Evolutionary conservation across 805 yeast genomes (phyloP), one percentile per base, ranked within the genome.

Genomic region (Alloascoidea africana): DNA sequence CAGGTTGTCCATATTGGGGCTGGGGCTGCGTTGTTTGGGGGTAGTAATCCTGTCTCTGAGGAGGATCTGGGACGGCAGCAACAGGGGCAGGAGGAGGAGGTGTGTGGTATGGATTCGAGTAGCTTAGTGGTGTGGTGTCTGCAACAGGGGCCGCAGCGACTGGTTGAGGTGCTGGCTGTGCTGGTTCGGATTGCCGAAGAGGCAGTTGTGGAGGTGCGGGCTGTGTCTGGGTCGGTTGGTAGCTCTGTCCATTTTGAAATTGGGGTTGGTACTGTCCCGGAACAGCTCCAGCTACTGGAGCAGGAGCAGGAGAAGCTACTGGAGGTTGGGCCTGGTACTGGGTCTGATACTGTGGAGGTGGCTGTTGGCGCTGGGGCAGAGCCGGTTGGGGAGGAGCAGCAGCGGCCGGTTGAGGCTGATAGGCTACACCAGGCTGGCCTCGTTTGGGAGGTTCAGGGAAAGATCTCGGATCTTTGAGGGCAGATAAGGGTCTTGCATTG

Each of bases 391-490:
- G n/a, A n/a, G n/a, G n/a, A n/a, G n/a, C n/a, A n/a, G n/a, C n/a
- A 23, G 30, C 30, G n/a, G 30, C 8, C n/a, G 30, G 30, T 23
- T 23, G 30, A 5, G 34, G 16, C 27, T 14, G 53, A 6, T 46
- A 53, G 3, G 39, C 58, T 13, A 49, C 47, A 6, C 57, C 52
- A 14, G 53, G 50, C 13, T 56, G 65, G 17, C 51, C 53, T 27
- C 70, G 56, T 37, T 48, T 54, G 0, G 76, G 76, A 1, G 72
- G 72, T 6, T 65, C 55, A 2, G 71, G 69, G 38, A 63, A 55
- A 5, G 60, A 37, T 8, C 41, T 44, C 15, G 66, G 56, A 37
- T 59, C 58, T 23, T 42, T 50, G 35, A 56, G 39, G 3, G 58
- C 42, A n/a, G 50, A 34, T 43, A 56, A 32, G 14, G 62, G 52